Evolutionary conservation across 345 rosid species (phyloP).

Genomic region (Lagerstroemia speciosa): DNA sequence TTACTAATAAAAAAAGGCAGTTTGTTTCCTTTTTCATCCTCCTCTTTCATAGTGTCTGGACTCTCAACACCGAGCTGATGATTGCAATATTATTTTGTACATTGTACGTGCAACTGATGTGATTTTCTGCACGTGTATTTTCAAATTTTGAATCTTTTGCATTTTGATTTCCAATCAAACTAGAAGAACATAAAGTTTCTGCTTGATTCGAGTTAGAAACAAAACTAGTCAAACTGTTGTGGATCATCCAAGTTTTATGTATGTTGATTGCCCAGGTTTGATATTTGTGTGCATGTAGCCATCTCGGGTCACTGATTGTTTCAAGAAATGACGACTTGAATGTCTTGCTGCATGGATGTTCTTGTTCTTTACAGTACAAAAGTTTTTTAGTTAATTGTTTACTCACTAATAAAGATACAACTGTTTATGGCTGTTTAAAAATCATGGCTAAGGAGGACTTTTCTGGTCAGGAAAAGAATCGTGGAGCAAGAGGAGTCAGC

Average conservation of each 20-base stretch:
- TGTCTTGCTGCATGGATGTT: background rate
- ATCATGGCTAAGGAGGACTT: constrained; percentile 20
- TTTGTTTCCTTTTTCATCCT: background rate
- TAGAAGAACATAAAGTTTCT: background rate
- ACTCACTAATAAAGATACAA: background rate
- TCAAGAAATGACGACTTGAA: background rate
- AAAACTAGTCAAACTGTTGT: background rate
- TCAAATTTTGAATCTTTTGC: background rate
- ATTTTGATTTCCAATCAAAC: background rate
- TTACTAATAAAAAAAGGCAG: too few species aligned
- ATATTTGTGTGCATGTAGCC: background rate
- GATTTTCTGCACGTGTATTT: background rate
- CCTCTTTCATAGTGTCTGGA: background rate
- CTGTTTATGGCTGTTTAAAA: background rate
- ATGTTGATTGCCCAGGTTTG: background rate
- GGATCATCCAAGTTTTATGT: background rate
- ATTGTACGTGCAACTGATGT: background rate
- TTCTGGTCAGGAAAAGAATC: constrained; percentile 27
- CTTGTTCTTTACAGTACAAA: background rate
- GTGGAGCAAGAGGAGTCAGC: constrained; percentile 28
- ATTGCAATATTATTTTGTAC: background rate
- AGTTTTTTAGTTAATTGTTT: background rate
- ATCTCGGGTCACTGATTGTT: background rate
- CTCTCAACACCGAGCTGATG: background rate
- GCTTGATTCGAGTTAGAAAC: background rate